Percentiles rank a stretch among this genome's conserved stretches.
phyloP scores from a whole-genome alignment of 2,329 filamentous ascomycete species.

The Geosmithia morbida region DNA sequence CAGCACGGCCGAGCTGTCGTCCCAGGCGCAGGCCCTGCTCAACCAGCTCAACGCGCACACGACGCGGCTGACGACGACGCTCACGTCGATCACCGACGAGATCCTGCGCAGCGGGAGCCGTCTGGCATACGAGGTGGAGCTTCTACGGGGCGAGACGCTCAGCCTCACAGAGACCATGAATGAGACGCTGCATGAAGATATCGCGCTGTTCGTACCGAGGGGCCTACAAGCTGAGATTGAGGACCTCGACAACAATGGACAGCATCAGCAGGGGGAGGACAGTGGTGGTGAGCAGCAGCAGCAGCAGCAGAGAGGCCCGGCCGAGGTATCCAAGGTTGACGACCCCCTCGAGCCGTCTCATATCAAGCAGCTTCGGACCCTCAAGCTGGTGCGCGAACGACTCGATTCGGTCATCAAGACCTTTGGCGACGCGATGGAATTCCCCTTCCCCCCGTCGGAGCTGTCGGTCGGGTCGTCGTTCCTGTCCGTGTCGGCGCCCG shows the following conservation, averaged over 20 bases:
- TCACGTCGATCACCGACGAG: slow-evolving; percentile 88
- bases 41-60: slow-evolving; percentile 84
- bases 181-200: slow-evolving; percentile 56
- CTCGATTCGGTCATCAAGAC: slow-evolving; percentile 80
- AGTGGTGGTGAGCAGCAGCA: slow-evolving; percentile 9
- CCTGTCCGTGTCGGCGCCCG: slow-evolving; percentile 78
- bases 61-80: slow-evolving; percentile 60
- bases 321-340: not conserved
- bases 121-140: slow-evolving; percentile 86
- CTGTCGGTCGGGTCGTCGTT: slow-evolving; percentile 73
- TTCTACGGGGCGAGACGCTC: slow-evolving; percentile 76
- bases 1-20: slow-evolving; percentile 56
- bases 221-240: slow-evolving; percentile 19
- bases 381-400: slow-evolving; percentile 69
- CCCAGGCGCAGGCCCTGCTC: slow-evolving; percentile 70
- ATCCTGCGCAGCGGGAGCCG: slow-evolving; percentile 80
- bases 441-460: slow-evolving; percentile 80
- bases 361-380: slow-evolving; percentile 65
- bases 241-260: not conserved
- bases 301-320: not conserved
- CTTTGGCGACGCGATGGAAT: slow-evolving; percentile 93
- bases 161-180: slow-evolving; percentile 67
- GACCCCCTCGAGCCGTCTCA: slow-evolving; percentile 40
- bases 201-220: slow-evolving; percentile 54
- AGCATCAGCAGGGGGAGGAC: not conserved